Base-by-base conservation (phyloP, 192 early-diverging fungal genomes). In the Podila epigama region DNA sequence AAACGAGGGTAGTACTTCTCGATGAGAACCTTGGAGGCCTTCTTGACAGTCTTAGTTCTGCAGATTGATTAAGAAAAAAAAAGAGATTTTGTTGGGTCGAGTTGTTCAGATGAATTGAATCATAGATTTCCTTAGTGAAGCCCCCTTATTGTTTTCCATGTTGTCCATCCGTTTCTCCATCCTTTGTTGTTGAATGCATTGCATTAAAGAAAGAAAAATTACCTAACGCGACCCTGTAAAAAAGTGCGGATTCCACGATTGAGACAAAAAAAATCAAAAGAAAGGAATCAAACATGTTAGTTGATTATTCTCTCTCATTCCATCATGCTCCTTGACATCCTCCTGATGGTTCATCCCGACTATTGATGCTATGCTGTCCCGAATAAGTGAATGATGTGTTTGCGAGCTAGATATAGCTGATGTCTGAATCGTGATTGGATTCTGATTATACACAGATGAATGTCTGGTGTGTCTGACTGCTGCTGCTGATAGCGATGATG, bases 1-100 rank as follows among this genome's bases (percentile, higher is more conserved):
- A 99, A 93, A 80, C 95, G 88, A 66, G 98, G 97, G 87, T 99
- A 99, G 93, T 99, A 99, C 92, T 99, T 99, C 89, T 99, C 98
- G 84, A 99, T 99, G 86, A 99, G 89, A 85, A 98, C 95, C 82
- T 96, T 91, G 80, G 98, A 97, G 80, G 97, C 73, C 66, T 95
- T 98, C 94, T 99, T 99, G 84, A 98, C 96, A 83, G 98, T 99
- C 92, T 99, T 99, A 80, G 97, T 99, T 82, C 97, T 77, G 63
- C 34, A 22, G 28, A 33, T 42, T n/a, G 60, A 22, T 37, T 18
- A 52, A 28, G 31, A 28, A 12, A 34, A 40, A 52, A 28, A 33
- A n/a, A 31, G 25, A 37, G 28, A 48, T 16, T 16, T 15, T 50
- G 51, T 11, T 28, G 22, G 51, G 13, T 65, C n/a, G 20, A 6